Base-by-base conservation (phyloP, 2,329 filamentous ascomycete species). In the Cadophora malorum region DNA sequence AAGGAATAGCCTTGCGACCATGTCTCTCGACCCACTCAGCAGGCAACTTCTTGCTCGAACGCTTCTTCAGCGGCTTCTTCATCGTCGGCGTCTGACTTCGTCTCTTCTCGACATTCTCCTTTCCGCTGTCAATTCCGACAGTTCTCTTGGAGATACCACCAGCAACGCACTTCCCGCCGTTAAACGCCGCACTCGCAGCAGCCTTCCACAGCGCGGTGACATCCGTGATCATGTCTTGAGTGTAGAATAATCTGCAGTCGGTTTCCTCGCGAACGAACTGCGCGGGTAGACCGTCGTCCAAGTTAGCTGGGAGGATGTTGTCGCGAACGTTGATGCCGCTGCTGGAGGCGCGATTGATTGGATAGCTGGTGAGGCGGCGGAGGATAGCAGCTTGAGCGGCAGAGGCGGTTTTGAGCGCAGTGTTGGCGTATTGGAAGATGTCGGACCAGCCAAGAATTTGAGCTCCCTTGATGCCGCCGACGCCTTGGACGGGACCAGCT, bases 391-490 rank as follows among this genome's bases (percentile, higher is more conserved):
- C 65, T 53, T 73, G 70, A 45, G 69, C 66, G 2, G 68, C 25
- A 1, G 55, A 60, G 14, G 55, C 56, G 4, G 55, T 66, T 19
- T 23, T 10, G 25, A 60, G 64, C 4, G 64, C 47, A 1, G 45
- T 53, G 16, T 28, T 25, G 12, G 56, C 64, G 28, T 60, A 41
- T 8, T 19, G 28, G 45, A 72, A 71, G 41, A 77, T 72, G 23
- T 67, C 64, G 1, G 28, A 9, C 31, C 69, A 77, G 4, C 14
- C 19, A n/a, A 70, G 41, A 23, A 72, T 75, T 67, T 84, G 80
- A 0, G 80, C 79, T 38, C 89, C 90, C 73, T 90, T 88, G 59
- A 87, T 84, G n/a, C 89, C 90, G n/a, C 89, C 88, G 21, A 90
- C 81, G 4, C 82, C 84, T 79, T 90, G 87, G 80, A 90, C 91